Evolutionary conservation across 768 basidiomycete species (phyloP), one percentile per base, ranked within the genome.

Genomic region (Ephemerocybe angulata): DNA sequence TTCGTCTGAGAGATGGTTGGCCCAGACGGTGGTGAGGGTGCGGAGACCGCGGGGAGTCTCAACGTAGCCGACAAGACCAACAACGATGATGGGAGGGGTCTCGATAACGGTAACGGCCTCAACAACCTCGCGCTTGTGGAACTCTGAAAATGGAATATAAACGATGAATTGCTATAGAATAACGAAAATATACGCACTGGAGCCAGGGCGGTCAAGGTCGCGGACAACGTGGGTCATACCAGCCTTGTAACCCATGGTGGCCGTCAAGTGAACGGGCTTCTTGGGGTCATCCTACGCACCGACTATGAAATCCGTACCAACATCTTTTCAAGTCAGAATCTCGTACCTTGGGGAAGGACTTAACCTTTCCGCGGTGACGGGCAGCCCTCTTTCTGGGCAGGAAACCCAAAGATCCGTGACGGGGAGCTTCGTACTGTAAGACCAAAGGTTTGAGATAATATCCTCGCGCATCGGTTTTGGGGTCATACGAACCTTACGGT

Each of bases 101-200:
- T 99, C 97, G 67, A 99, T 74, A 71, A 99, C 76, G 59, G 93
- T 88, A 63, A 95, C 96, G 42, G 95, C 93, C 82, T 99, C 97
- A 59, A 99, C 97, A 58, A 99, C 88, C 75, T 99, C 97, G 71
- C 92, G 89, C 81, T 98, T 99, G 89, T 99, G 97, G 94, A 98
- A 97, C 81, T 99, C 95, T 98, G 72, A 2, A 60, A 51, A 52
- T 43, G 5, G 53, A 31, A 38, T 48, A 54, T 56, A 47, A 1
- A 42, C 30, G 24, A 13, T 30, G 21, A 25, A 29, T 12, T 27
- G 25, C 50, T n/a, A 13, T 21, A 38, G 19, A 21, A 40, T n/a
- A n/a, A n/a, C n/a, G n/a, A n/a, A n/a, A n/a, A n/a, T n/a, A n/a
- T n/a, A 53, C 95, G 68, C 69, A 98, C 95, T 99, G 69, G 97